These are phyloP conservation scores for Xylariaceae sp. DNA, from an alignment of 2,329 filamentous ascomycete species.

Conservation along the genomic window DNA sequence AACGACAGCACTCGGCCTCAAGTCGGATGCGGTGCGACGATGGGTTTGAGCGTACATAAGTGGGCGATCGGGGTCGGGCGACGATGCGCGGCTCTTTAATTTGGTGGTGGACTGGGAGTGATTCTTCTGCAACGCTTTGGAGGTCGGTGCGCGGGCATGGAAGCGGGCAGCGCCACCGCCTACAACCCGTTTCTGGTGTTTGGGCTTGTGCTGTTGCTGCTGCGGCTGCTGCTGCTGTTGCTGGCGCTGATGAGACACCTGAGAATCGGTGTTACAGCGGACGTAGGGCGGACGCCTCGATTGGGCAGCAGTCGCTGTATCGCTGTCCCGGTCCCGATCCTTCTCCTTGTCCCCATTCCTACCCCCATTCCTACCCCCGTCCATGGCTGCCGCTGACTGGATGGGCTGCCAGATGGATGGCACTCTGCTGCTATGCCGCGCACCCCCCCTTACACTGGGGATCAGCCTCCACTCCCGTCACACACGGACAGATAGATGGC, in stretches of 20 bases:
- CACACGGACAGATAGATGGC: neutral
- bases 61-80: slow-evolving; percentile 39
- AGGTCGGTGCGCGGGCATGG: slow-evolving; percentile 48
- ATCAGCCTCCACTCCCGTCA: slow-evolving; percentile 4
- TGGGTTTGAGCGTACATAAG: slow-evolving; percentile 35
- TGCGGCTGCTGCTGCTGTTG: slow-evolving; percentile 29
- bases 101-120: slow-evolving; percentile 35
- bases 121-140: slow-evolving; percentile 46
- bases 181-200: slow-evolving; percentile 40
- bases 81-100: slow-evolving; percentile 41
- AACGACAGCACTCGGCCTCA: slow-evolving; percentile 43
- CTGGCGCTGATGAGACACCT: slow-evolving; percentile 31
- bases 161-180: slow-evolving; percentile 43
- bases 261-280: slow-evolving; percentile 35
- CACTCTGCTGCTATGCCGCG: neutral
- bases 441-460: slow-evolving; percentile 6
- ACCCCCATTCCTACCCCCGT: slow-evolving; percentile 9
- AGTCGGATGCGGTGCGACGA: slow-evolving; percentile 47
- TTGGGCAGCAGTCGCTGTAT: slow-evolving; percentile 48
- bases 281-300: slow-evolving; percentile 46
- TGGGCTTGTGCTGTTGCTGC: slow-evolving; percentile 17
- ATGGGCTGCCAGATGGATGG: slow-evolving; percentile 1
- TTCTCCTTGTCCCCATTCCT: slow-evolving; percentile 6
- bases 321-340: slow-evolving; percentile 39
- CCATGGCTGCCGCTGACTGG: slow-evolving; percentile 10